These are phyloP conservation scores for Microcyclospora pomicola DNA, from an alignment of 2,329 filamentous ascomycete species.

Conservation along the genomic window DNA sequence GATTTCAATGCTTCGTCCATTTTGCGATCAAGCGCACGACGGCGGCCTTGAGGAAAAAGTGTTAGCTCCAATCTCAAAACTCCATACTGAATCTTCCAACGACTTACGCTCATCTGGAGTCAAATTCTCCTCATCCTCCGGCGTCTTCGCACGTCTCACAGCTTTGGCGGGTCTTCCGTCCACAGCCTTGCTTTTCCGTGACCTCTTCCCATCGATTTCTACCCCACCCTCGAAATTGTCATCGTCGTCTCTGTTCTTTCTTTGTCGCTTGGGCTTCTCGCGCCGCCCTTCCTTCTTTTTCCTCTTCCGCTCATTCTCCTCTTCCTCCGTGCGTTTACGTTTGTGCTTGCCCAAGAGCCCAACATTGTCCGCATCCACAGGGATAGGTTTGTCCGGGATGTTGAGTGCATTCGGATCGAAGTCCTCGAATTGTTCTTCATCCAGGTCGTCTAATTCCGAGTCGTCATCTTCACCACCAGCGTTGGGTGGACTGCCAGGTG, in stretches of 20 bases:
- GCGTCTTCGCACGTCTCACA: constrained; percentile 32
- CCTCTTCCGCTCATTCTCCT: constrained; percentile 52
- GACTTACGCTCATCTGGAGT: constrained; percentile 67
- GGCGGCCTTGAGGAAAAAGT: constrained; percentile 40
- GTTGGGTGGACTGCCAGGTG: constrained; percentile 10
- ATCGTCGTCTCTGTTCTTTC: constrained; percentile 44
- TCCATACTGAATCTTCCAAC: neutral
- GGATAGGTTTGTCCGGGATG: constrained; percentile 44
- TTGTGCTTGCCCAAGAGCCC: constrained; percentile 49
- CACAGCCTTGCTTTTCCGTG: constrained; percentile 33
- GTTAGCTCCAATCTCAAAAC: constrained; percentile 7
- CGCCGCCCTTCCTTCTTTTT: constrained; percentile 41
- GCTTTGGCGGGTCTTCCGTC: constrained; percentile 34
- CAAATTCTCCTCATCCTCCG: constrained; percentile 57
- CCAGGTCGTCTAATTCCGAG: constrained; percentile 47
- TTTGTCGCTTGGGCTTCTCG: constrained; percentile 32
- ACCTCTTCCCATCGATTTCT: constrained; percentile 40
- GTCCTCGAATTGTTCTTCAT: constrained; percentile 51
- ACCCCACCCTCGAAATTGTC: constrained; percentile 39
- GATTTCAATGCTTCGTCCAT: constrained; percentile 84
- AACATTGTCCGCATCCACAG: constrained; percentile 49
- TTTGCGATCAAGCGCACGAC: constrained; percentile 68
- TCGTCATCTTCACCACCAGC: constrained; percentile 36
- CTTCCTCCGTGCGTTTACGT: constrained; percentile 49
- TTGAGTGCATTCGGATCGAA: constrained; percentile 48